Conservation (phyloP, 2,329 filamentous ascomycete species). For the Verticillium tricorpus region DNA sequence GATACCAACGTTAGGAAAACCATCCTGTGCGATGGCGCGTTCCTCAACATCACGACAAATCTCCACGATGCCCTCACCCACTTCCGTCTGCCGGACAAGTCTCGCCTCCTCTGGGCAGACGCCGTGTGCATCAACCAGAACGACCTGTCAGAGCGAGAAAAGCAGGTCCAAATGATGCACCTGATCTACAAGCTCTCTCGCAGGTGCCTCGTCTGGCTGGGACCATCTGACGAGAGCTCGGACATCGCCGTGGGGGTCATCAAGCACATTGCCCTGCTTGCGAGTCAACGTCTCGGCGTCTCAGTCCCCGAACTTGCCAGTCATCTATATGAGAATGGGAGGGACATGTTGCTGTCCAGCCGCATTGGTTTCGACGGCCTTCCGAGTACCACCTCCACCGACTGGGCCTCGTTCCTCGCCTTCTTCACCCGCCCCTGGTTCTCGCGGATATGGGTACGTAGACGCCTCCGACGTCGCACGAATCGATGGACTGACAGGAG, state of each 20-base stretch:
- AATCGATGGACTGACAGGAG: background rate
- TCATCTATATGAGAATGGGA: background rate
- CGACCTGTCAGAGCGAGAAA: conserved; percentile 2
- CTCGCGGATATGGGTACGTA: conserved; percentile 14
- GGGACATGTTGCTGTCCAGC: background rate
- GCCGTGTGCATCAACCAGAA: conserved; percentile 23
- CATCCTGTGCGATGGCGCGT: conserved; percentile 13
- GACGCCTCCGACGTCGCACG: background rate
- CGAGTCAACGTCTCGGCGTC: background rate
- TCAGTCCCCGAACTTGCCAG: background rate
- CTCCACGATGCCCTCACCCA: conserved; percentile 23
- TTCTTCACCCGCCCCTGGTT: conserved; percentile 13
- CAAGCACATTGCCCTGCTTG: background rate
- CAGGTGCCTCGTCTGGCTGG: conserved; percentile 4
- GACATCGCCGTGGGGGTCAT: background rate
- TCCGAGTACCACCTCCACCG: background rate
- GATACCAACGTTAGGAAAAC: background rate
- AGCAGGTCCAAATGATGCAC: conserved; percentile 7
- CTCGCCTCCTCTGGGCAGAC: conserved; percentile 28
- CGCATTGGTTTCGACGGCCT: background rate
- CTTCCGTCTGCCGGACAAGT: conserved; percentile 18
- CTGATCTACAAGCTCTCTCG: conserved; percentile 1
- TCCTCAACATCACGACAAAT: conserved; percentile 23
- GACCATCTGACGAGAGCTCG: background rate
- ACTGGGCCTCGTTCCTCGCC: background rate